Base-by-base conservation (phyloP, 352 stramenopile genomes). In the Phytophthora hybrid region DNA sequence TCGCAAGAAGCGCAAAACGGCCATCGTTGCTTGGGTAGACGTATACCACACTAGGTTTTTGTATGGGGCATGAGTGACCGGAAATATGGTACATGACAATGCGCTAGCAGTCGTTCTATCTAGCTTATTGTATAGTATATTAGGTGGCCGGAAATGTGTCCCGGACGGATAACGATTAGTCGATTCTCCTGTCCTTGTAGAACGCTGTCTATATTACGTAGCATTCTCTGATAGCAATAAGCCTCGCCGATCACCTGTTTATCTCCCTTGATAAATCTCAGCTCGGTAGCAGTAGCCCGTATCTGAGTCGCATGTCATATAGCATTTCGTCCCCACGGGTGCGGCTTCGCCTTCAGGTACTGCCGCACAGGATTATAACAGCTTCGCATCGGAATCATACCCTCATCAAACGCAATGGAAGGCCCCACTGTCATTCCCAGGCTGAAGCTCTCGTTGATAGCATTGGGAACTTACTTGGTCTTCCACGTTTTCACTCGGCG, bases 91-190 rank as follows among this genome's bases (percentile, higher is more conserved):
- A n/a, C n/a, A n/a, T n/a, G n/a, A n/a, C n/a, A n/a, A n/a, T n/a
- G n/a, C n/a, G n/a, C n/a, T n/a, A n/a, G n/a, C n/a, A n/a, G n/a
- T n/a, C n/a, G n/a, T n/a, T n/a, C n/a, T n/a, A n/a, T n/a, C n/a
- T n/a, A n/a, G n/a, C n/a, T n/a, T n/a, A n/a, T n/a, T n/a, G n/a
- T n/a, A n/a, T n/a, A n/a, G n/a, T n/a, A n/a, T n/a, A n/a, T n/a
- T n/a, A n/a, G n/a, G n/a, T n/a, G n/a, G n/a, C n/a, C n/a, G n/a
- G n/a, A n/a, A n/a, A n/a, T n/a, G n/a, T n/a, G n/a, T n/a, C n/a
- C n/a, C n/a, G n/a, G n/a, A n/a, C n/a, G n/a, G n/a, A 4, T 41
- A 34, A 69, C 44, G 16, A 69, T 69, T 46, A 69, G 52, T 37
- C 52, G 37, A 32, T 61, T 56, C 5, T 9, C 29, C 14, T 58